Conservation (phyloP, 768 basidiomycete species). For the Hygrophoropsis aurantiaca region DNA sequence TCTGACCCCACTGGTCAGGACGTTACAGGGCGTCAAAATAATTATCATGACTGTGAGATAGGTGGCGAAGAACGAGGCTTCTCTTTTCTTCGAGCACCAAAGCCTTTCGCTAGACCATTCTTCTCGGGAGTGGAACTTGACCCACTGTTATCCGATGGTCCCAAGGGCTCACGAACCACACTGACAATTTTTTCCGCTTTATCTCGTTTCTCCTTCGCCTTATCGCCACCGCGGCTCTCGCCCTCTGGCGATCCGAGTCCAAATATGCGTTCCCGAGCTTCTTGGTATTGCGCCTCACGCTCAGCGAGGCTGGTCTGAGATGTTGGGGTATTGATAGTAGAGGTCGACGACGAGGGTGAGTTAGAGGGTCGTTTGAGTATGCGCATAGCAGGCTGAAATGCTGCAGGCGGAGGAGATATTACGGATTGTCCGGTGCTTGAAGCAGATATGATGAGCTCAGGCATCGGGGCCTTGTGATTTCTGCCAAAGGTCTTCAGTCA, state of each 20-base stretch:
- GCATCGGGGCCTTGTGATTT: slow-evolving; percentile 67
- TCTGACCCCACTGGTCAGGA: too few relatives aligned
- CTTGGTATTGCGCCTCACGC: slow-evolving; percentile 72
- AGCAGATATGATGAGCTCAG: slow-evolving; percentile 50
- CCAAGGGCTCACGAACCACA: slow-evolving; percentile 32
- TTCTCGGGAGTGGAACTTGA: slow-evolving; percentile 5
- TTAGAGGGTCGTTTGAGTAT: slow-evolving; percentile 70
- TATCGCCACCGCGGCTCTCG: too few relatives aligned
- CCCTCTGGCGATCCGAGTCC: slow-evolving; percentile 25
- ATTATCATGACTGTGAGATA: too few relatives aligned
- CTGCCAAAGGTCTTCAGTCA: slow-evolving; percentile 29
- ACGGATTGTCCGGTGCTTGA: slow-evolving; percentile 37
- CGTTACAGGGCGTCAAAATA: too few relatives aligned
- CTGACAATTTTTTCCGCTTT: slow-evolving; percentile 6
- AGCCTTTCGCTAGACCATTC: slow-evolving; percentile 23
- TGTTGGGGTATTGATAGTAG: slow-evolving; percentile 12
- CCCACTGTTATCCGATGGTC: slow-evolving; percentile 18
- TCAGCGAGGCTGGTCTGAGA: slow-evolving; percentile 47
- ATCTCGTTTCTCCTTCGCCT: neutral
- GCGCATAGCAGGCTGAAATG: slow-evolving; percentile 61
- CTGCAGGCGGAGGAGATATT: slow-evolving; percentile 52
- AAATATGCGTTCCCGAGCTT: slow-evolving; percentile 74
- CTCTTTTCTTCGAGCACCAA: slow-evolving; percentile 20
- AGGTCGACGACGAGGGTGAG: slow-evolving; percentile 15
- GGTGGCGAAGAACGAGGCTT: neutral